Evolutionary conservation across 106 monocot species (phyloP).

Genomic region (Acorus gramineus): DNA sequence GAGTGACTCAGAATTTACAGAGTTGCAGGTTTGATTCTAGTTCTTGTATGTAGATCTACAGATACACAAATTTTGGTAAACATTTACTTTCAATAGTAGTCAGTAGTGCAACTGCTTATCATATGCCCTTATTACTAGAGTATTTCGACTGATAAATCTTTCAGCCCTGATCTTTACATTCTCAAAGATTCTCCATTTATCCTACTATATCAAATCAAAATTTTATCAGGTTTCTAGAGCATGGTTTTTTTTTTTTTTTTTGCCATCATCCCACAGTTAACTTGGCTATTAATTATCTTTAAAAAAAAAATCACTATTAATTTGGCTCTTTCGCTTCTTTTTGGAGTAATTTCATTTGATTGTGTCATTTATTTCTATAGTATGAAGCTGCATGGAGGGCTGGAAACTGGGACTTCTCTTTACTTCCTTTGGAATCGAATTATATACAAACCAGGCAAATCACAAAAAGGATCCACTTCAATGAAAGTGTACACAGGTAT

Average conservation of each 20-base stretch:
- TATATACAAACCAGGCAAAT: slow-evolving; percentile 8
- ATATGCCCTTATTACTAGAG: too few species aligned
- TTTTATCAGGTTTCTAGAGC: neutral
- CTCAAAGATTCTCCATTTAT: too few species aligned
- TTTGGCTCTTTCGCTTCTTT: neutral
- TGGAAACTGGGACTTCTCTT: slow-evolving; percentile 96
- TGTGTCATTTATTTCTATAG: slow-evolving; percentile 20
- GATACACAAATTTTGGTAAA: too few species aligned
- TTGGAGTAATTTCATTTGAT: neutral
- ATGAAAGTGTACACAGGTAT: slow-evolving; percentile 81
- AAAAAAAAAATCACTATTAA: neutral
- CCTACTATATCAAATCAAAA: too few species aligned
- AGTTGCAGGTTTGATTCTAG: slow-evolving; percentile 47
- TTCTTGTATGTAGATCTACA: neutral
- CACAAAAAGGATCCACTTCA: slow-evolving; percentile 28
- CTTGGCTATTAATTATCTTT: neutral
- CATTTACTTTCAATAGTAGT: too few species aligned
- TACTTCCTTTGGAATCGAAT: slow-evolving; percentile 21
- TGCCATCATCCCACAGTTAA: too few species aligned
- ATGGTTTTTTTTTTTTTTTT: neutral
- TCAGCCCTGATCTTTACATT: too few species aligned
- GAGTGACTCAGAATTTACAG: slow-evolving; percentile 66
- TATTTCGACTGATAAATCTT: too few species aligned
- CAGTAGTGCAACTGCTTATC: too few species aligned
- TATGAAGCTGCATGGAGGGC: slow-evolving; percentile 98